Evolutionary conservation across 805 yeast genomes (phyloP), one percentile per base, ranked within the genome.

Genomic region (Yueomyces sinensis): DNA sequence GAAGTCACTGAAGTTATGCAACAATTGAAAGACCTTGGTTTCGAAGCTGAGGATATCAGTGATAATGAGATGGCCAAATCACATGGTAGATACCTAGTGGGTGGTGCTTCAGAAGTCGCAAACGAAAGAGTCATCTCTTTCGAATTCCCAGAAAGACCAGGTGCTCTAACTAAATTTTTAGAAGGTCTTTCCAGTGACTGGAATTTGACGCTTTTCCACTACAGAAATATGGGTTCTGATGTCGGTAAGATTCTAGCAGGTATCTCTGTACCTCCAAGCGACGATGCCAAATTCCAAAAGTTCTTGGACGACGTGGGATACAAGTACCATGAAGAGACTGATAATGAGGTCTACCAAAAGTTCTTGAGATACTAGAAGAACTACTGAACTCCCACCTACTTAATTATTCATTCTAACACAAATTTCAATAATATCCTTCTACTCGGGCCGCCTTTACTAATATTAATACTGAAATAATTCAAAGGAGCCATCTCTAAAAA

Each of bases 71-170:
- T 91, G 65, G 98, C 98, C 30, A 91, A 91, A 59, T 72, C 86
- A 27, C 99, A 91, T 52, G 96, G 96, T 27, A 72, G 99, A 56
- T 93, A 91, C 56, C 65, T 91, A 43, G 94, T 91, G 17, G 99
- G 99, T 38, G 98, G 98, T 38, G 76, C 80, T 40, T 73, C 87
- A 0, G 59, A 66, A 17, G 74, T 82, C 15, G 67, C 72, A 20
- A 68, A 82, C 43, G 99, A 91, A 59, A 75, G 78, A 47, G 59
- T 91, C 25, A 72, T 76, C 46, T 70, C 80, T 32, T 91, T 91
- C 49, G 95, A 86, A 58, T 93, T 91, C 66, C 99, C 99, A 13
- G 99, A 91, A 53, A 76, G 91, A 50, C 97, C 98, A 2, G 94
- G 95, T 32, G 96, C 98, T 1, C 66, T 91, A 49, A 72, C 79